These are phyloP conservation scores for Fragilaria radians DNA, from an alignment of 108 stramenopile species.

Conservation along the genomic window DNA sequence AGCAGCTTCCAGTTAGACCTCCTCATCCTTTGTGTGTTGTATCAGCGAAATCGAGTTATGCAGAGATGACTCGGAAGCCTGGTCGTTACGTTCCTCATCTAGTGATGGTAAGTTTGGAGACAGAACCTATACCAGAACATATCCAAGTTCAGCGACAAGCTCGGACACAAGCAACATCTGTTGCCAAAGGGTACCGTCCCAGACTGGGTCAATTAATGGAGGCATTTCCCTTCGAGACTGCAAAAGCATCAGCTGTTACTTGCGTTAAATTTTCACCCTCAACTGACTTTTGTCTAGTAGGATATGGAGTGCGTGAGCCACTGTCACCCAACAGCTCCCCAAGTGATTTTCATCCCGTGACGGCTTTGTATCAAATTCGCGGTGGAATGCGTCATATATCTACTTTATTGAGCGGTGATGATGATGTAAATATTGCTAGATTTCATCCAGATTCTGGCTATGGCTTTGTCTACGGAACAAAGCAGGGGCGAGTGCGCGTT, in stretches of 20 bases:
- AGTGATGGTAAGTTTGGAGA: constrained; percentile 68
- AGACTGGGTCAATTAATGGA: constrained; percentile 66
- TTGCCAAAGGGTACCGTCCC: constrained; percentile 46
- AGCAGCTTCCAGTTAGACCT: constrained; percentile 22
- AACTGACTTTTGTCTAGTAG: constrained; percentile 87
- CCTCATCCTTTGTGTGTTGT: constrained; percentile 63
- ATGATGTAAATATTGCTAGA: constrained; percentile 95
- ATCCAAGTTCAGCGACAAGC: neutral
- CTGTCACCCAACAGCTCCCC: constrained; percentile 28
- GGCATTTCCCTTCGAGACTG: constrained; percentile 70
- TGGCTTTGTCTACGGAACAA: constrained; percentile 97
- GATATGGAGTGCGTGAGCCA: constrained; percentile 83
- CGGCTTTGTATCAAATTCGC: constrained; percentile 63
- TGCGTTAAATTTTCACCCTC: constrained; percentile 92
- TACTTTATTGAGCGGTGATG: constrained; percentile 71
- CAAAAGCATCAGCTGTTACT: constrained; percentile 81
- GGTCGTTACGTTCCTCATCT: constrained; percentile 86
- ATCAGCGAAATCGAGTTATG: constrained; percentile 12
- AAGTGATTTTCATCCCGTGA: constrained; percentile 64
- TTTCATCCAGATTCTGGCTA: constrained; percentile 93
- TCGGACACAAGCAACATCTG: constrained; percentile 6
- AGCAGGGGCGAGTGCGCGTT: constrained; percentile 86
- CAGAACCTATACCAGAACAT: constrained; percentile 28
- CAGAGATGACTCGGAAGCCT: constrained; percentile 10
- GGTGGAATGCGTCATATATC: constrained; percentile 69